A percentile compares a stretch with the other conserved stretches of the same genome.
phyloP scores from a whole-genome alignment of 225 moss, liverwort and hornwort species.

The Lunularia cruciata region DNA sequence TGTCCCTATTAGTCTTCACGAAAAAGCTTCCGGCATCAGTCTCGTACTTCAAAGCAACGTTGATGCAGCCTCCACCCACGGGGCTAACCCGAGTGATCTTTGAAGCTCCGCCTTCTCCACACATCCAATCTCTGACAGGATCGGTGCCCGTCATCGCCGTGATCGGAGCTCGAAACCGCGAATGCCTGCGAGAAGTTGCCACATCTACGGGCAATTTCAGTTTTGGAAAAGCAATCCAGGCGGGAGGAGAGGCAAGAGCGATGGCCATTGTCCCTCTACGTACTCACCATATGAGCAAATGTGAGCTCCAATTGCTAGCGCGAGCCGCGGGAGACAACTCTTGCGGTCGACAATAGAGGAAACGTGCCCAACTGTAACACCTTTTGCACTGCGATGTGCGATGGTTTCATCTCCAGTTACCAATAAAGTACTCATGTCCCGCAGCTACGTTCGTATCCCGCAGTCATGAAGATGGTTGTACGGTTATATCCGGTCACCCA shows the following conservation, averaged over 20 bases:
- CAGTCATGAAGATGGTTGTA: too few species aligned
- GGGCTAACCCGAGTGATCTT: slow-evolving; percentile 69
- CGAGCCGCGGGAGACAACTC: too few species aligned
- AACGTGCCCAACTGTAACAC: too few species aligned
- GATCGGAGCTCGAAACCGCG: neutral
- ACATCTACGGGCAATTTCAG: neutral
- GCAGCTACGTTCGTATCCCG: too few species aligned
- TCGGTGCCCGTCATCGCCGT: slow-evolving; percentile 45
- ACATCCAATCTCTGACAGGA: slow-evolving; percentile 76
- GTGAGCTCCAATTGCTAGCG: too few species aligned
- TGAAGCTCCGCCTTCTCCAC: slow-evolving; percentile 71
- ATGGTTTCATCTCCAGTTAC: too few species aligned
- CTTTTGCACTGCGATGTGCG: too few species aligned
- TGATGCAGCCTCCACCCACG: slow-evolving; percentile 93
- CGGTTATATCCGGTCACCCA: too few species aligned
- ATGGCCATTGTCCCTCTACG: neutral
- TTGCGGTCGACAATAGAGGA: too few species aligned
- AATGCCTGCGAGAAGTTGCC: too few species aligned
- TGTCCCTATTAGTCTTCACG: slow-evolving; percentile 78
- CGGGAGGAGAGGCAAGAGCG: neutral
- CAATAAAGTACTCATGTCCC: too few species aligned
- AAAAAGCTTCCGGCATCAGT: slow-evolving; percentile 80
- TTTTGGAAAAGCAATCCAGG: neutral
- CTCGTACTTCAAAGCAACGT: slow-evolving; percentile 74
- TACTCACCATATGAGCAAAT: too few species aligned